Conservation (phyloP, 1,284 basidiomycete genomes). For the Meripilus lineatus region DNA sequence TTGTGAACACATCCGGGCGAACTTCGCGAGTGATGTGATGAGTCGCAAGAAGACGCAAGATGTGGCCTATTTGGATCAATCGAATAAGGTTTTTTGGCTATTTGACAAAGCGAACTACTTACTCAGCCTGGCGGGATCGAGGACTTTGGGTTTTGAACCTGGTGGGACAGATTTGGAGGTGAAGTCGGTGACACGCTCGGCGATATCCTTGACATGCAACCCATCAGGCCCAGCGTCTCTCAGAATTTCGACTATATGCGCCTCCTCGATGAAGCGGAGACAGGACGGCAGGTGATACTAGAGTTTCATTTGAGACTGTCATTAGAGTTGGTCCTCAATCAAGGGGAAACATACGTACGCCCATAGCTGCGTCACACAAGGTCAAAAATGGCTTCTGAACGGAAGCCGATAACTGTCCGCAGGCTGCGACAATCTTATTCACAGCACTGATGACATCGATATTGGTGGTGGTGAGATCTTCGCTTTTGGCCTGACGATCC, state of each 20-base stretch:
- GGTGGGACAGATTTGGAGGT: neutral
- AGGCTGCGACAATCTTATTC: constrained; percentile 59
- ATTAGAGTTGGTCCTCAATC: constrained; percentile 1
- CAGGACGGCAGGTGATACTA: constrained; percentile 71
- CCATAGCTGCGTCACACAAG: constrained; percentile 63
- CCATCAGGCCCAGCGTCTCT: constrained; percentile 53
- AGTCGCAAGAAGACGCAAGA: constrained; percentile 65
- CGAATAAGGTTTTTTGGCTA: no score
- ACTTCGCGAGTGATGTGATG: constrained; percentile 66
- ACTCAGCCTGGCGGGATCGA: constrained; percentile 49
- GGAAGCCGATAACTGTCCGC: constrained; percentile 55
- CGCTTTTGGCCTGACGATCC: constrained; percentile 19
- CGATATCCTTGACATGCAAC: constrained; percentile 53
- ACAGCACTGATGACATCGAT: constrained; percentile 55
- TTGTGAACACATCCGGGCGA: constrained; percentile 60
- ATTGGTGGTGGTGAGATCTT: constrained; percentile 50
- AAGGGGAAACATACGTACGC: constrained; percentile 36
- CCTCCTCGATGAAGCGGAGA: constrained; percentile 61
- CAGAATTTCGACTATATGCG: constrained; percentile 62
- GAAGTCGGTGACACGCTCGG: constrained; percentile 22
- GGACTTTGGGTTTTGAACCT: constrained; percentile 10
- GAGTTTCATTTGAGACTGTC: neutral
- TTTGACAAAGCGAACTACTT: constrained; percentile 11
- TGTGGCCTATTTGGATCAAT: constrained; percentile 41
- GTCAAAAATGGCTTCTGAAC: constrained; percentile 64